Conservation (phyloP, 1,284 basidiomycete genomes). For the Sanghuangporus weigelae region DNA sequence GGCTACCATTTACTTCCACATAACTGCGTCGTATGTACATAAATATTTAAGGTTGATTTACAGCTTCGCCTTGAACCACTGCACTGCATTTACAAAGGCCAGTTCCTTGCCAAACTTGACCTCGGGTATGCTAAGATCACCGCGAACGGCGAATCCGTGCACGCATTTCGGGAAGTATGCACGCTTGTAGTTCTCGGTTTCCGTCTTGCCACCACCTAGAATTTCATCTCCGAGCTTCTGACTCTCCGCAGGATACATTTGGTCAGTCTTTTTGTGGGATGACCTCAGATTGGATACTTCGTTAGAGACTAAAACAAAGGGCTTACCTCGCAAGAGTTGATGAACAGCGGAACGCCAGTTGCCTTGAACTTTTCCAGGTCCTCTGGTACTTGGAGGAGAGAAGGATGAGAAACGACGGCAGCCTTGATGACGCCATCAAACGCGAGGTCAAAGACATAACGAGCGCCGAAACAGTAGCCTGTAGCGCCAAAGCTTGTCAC, state of each 20-base stretch:
- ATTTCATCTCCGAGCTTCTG: conserved; percentile 49
- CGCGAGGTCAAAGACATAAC: conserved; percentile 63
- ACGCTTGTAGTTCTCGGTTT: conserved; percentile 48
- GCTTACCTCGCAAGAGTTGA: conserved; percentile 50
- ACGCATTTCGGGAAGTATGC: conserved; percentile 49
- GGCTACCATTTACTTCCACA: not conserved
- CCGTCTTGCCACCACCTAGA: conserved; percentile 47
- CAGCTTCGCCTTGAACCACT: conserved; percentile 31
- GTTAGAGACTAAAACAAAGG: not conserved
- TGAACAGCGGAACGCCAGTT: conserved; percentile 51
- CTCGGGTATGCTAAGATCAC: conserved; percentile 33
- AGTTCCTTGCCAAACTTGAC: conserved; percentile 36
- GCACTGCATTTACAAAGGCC: conserved; percentile 34
- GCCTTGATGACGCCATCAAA: conserved; percentile 54
- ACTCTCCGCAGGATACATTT: conserved; percentile 42
- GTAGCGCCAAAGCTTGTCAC: conserved; percentile 54
- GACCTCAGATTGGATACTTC: not conserved
- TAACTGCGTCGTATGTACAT: not conserved
- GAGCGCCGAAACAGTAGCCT: conserved; percentile 69
- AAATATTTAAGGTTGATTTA: conserved; percentile 16
- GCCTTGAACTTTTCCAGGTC: conserved; percentile 56
- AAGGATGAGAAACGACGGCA: conserved; percentile 61
- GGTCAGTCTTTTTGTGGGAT: conserved; percentile 31
- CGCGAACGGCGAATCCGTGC: conserved; percentile 53
- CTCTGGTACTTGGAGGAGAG: conserved; percentile 54